Conservation (phyloP, 805 yeast species). For the Yamadazyma olivae region DNA sequence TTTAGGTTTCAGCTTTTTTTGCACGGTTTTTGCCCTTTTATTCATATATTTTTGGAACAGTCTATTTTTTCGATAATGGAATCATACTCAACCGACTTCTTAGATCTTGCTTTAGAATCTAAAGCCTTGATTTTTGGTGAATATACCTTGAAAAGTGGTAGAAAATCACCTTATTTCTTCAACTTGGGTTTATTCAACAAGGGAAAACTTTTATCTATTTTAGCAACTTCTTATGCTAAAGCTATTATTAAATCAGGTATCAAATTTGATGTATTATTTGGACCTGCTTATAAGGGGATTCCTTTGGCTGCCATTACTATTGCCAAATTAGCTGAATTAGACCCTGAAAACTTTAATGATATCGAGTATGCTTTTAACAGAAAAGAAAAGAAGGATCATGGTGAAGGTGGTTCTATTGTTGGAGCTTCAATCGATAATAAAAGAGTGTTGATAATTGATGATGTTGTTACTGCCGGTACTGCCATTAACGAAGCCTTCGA, state of each 20-base stretch:
- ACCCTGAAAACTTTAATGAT: constrained; percentile 69
- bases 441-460: constrained; percentile 84
- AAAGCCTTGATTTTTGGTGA: constrained; percentile 84
- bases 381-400: constrained; percentile 95
- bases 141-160: constrained; percentile 88
- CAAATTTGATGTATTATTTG: constrained; percentile 87
- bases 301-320: constrained; percentile 92
- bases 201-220: constrained; percentile 71
- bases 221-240: constrained; percentile 86
- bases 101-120: constrained; percentile 78
- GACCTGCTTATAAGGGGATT: constrained; percentile 98
- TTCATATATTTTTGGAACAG: too few species aligned
- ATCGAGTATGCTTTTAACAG: constrained; percentile 93
- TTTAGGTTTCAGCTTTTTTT: too few species aligned
- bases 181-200: constrained; percentile 87
- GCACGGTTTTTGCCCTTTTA: too few species aligned
- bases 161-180: constrained; percentile 94
- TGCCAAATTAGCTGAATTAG: constrained; percentile 87
- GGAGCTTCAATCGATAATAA: constrained; percentile 75
- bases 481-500: constrained; percentile 93
- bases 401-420: constrained; percentile 95
- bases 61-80: too few species aligned
- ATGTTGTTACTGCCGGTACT: constrained; percentile 98
- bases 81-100: constrained; percentile 59
- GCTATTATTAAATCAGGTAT: constrained; percentile 79